Evolutionary conservation across 345 rosid species (phyloP).

Genomic region (Brassica incana): DNA sequence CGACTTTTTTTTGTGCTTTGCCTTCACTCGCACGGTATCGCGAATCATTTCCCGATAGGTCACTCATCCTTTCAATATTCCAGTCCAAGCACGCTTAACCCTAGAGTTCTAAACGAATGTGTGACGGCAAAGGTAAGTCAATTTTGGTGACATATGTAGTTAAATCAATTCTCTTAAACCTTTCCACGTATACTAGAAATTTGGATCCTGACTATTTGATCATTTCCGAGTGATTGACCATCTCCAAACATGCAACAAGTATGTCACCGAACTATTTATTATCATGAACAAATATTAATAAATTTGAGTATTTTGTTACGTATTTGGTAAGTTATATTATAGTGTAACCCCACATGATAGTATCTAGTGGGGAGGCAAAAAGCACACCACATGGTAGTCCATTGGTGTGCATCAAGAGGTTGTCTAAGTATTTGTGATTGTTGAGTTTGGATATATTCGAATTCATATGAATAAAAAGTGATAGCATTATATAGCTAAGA

Average conservation of each 20-base stretch:
- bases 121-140: no score
- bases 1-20: no score
- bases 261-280: background rate
- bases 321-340: slow-evolving; percentile 23
- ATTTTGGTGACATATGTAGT: no score
- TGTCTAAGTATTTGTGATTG: slow-evolving; percentile 24
- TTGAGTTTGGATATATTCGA: background rate
- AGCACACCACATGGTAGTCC: slow-evolving; percentile 39
- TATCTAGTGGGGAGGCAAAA: slow-evolving; percentile 29
- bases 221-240: background rate
- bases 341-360: slow-evolving; percentile 32
- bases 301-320: background rate
- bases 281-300: background rate
- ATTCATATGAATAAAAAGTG: background rate
- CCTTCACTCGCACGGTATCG: no score
- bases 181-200: no score
- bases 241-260: slow-evolving; percentile 15
- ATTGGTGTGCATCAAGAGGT: slow-evolving; percentile 23
- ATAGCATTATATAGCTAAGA: background rate
- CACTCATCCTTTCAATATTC: no score
- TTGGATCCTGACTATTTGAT: background rate
- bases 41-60: no score
- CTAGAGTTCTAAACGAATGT: no score
- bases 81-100: no score
- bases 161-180: no score